Evolutionary conservation across 2,329 filamentous ascomycete genomes (phyloP), one percentile per base, ranked within the genome.

Genomic region (Podosphaera aphanis): DNA sequence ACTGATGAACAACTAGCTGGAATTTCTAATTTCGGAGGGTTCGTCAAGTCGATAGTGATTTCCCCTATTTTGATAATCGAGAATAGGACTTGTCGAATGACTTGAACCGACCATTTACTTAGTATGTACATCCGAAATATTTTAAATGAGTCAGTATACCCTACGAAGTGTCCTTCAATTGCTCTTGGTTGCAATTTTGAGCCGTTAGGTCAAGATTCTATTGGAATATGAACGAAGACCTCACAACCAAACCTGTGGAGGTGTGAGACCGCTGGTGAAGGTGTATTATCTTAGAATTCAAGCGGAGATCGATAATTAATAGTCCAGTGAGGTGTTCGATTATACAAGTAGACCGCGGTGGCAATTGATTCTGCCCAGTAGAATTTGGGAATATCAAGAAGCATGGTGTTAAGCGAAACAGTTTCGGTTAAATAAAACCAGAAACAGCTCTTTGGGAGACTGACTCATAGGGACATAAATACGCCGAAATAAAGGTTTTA

Each of bases 261-360:
- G 39, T 41, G 39, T 41, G n/a, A 29, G 25, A 5, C 25, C 25
- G 25, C 25, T 19, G 37, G 37, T 40, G 20, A 18, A 41, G 20
- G 39, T 41, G 39, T 41, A 20, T 41, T 41, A 41, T 41, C 15
- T 41, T 25, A n/a, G 7, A 41, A 15, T 41, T 41, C 39, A 41
- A 41, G 39, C 39, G 39, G 39, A 10, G 39, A 41, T 41, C 39
- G 39, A 25, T 41, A 41, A 8, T 41, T 8, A 19, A 41, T 41
- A 25, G 39, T 25, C 39, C 39, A 8, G 15, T 41, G 39, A 23
- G 39, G 39, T 41, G 39, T 21, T 23, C 20, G 20, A 25, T 41
- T 41, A 25, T 41, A 41, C 20, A 41, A 41, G 20, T 41, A 41
- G 19, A 41, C 39, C 11, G 39, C 39, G 18, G 39, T 41, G 21